Evolutionary conservation across 148 eudicot genomes (phyloP).

Genomic region (Rhododendron ovatum): DNA sequence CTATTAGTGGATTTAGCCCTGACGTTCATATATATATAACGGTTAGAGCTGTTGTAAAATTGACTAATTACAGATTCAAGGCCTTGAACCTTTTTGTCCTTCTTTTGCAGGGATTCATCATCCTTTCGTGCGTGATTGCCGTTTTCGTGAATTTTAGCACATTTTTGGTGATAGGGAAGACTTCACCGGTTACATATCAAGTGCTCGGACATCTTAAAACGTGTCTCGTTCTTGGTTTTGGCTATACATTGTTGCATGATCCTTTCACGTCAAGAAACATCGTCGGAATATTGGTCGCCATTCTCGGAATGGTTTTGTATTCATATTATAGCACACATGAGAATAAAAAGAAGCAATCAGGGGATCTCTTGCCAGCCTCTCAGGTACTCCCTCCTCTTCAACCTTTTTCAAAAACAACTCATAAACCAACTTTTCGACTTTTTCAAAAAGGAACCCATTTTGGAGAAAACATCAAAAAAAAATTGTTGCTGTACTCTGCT

Average conservation of each 20-base stretch:
- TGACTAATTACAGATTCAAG: neutral
- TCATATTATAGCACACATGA: slow-evolving; percentile 79
- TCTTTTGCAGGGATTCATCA: slow-evolving; percentile 61
- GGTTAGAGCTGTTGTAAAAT: neutral
- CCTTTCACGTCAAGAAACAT: slow-evolving; percentile 80
- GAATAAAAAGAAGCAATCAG: slow-evolving; percentile 49
- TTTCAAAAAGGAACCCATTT: no score
- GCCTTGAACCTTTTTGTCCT: neutral
- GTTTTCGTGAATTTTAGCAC: slow-evolving; percentile 94
- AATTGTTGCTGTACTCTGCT: neutral
- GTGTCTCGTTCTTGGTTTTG: slow-evolving; percentile 86
- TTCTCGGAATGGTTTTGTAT: slow-evolving; percentile 82
- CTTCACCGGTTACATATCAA: slow-evolving; percentile 95
- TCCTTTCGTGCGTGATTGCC: slow-evolving; percentile 81
- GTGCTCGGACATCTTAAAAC: slow-evolving; percentile 89
- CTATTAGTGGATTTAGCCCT: neutral
- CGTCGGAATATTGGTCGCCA: slow-evolving; percentile 68
- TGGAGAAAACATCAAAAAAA: neutral
- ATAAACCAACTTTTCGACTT: no score
- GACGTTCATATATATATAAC: neutral
- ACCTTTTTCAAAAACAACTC: no score
- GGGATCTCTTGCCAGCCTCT: slow-evolving; percentile 31
- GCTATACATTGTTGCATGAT: slow-evolving; percentile 76
- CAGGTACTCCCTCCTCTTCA: slow-evolving; percentile 34
- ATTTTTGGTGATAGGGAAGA: slow-evolving; percentile 88